Evolutionary conservation across 2,329 filamentous ascomycete genomes (phyloP), one percentile per base, ranked within the genome.

Genomic region (Aspergillus glaucus): DNA sequence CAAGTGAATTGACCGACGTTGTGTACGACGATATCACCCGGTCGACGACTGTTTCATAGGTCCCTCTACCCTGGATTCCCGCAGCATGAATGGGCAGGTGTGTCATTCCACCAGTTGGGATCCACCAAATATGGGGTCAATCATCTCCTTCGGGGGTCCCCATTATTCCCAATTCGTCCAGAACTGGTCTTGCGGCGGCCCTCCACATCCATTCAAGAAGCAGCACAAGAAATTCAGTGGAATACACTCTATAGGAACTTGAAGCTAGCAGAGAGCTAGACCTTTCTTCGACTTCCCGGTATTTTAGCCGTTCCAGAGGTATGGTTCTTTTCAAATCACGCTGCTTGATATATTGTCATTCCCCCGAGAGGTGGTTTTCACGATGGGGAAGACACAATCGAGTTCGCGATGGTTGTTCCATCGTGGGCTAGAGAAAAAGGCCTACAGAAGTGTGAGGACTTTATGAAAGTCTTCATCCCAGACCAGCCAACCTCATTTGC

Each of bases 21-120:
- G 39, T 46, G 22, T 50, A 46, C 3, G 48, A 50, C 19, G 48
- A 50, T 8, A 39, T 39, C 3, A 19, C 36, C 15, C 36, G 10
- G 36, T 39, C 36, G 7, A 39, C 15, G 7, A 39, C 36, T 17
- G 36, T 39, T 15, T 39, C 36, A 39, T 17, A 3, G 36, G 36
- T 14, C 8, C n/a, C 5, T 39, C 17, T 39, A 14, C 12, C 2
- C 2, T 39, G 36, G 15, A n/a, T 1, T n/a, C 36, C 36, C 4
- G 36, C 36, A 3, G 36, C 36, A 39, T 39, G 36, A n/a, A 39
- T 39, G 32, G 32, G 32, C 12, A 36, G 32, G 32, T 36, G 32
- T 12, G 4, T 36, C 10, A 36, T 15, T 36, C 15, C 15, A 15
- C 15, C 15, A 15, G 15, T 15, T 15, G 15, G 15, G 15, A 15